Conservation (phyloP, 2,329 filamentous ascomycete genomes). For the Leptographium wingfieldii region DNA sequence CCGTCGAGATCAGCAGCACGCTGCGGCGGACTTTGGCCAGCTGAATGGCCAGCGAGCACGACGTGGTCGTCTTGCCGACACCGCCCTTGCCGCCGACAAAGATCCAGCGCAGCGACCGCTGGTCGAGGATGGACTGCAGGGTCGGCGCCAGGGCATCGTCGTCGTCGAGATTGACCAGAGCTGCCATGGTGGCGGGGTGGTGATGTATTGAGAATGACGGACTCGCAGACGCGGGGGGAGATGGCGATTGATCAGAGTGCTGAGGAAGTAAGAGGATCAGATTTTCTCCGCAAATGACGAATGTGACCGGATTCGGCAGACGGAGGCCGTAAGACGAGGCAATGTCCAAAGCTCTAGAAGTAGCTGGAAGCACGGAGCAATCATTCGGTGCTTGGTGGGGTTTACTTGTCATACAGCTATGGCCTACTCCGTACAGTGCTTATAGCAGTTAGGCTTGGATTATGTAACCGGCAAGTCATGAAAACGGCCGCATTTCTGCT, state of each 20-base stretch:
- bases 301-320: background rate
- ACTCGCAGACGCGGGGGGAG: no score
- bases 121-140: slow-evolving; percentile 88
- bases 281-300: background rate
- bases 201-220: background rate
- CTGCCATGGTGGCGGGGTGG: slow-evolving; percentile 8
- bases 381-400: background rate
- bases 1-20: slow-evolving; percentile 94
- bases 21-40: slow-evolving; percentile 89
- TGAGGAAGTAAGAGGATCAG: background rate
- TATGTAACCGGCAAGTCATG: background rate
- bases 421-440: background rate
- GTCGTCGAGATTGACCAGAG: slow-evolving; percentile 46
- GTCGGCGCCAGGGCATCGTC: slow-evolving; percentile 72
- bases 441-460: background rate
- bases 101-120: slow-evolving; percentile 93
- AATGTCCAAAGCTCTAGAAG: background rate
- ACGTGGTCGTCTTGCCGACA: slow-evolving; percentile 98
- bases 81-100: slow-evolving; percentile 98
- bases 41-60: slow-evolving; percentile 95
- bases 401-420: background rate
- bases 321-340: background rate
- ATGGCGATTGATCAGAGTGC: background rate
- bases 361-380: background rate
- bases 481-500: background rate